Conservation (phyloP, 2,329 filamentous ascomycete genomes). For the Fusarium sarcochroum region DNA sequence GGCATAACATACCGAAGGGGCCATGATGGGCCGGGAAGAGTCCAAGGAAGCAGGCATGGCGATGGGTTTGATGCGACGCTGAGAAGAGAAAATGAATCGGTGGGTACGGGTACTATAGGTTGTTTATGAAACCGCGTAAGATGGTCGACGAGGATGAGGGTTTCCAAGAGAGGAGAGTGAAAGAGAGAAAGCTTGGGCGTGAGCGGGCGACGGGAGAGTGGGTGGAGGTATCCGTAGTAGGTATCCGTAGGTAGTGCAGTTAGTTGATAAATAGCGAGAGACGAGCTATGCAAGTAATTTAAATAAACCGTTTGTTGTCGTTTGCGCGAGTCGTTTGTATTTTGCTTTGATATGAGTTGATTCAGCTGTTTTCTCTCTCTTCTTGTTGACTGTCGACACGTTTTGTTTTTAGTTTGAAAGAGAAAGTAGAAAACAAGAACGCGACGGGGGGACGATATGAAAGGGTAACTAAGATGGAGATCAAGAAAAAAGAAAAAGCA, state of each 20-base stretch:
- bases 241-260: constrained; percentile 14
- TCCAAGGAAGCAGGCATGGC: constrained; percentile 71
- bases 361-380: too few relatives aligned
- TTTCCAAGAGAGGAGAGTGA: constrained; percentile 4
- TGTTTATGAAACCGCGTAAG: constrained; percentile 28
- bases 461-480: constrained; percentile 4
- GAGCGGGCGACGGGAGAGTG: constrained; percentile 8
- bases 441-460: neutral
- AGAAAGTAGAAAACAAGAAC: neutral
- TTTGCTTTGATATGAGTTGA: too few relatives aligned
- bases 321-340: neutral
- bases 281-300: constrained; percentile 21
- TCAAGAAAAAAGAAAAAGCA: neutral
- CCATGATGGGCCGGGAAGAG: constrained; percentile 74
- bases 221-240: constrained; percentile 6
- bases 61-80: constrained; percentile 39
- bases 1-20: constrained; percentile 69
- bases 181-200: constrained; percentile 10
- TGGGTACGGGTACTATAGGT: constrained; percentile 24
- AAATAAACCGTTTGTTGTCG: neutral
- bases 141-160: constrained; percentile 8
- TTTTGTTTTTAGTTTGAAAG: neutral
- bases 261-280: constrained; percentile 11
- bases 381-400: too few relatives aligned
- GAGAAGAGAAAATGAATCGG: constrained; percentile 1